phyloP scores from a whole-genome alignment of 768 basidiomycete genomes.

The Amanita exitialis region DNA sequence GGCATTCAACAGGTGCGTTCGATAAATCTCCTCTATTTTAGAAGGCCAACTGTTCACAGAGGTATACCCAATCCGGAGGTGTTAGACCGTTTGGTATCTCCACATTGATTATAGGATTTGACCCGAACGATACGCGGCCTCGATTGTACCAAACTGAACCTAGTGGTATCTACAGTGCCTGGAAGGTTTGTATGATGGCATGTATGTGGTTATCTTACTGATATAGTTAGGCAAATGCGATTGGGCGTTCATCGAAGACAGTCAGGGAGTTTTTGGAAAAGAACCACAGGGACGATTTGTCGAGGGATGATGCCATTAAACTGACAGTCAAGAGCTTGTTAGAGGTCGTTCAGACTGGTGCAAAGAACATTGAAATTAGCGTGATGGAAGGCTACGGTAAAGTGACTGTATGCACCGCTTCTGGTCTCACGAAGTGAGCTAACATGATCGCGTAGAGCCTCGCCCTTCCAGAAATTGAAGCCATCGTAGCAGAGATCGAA shows the following conservation, averaged over 20 bases:
- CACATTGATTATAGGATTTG: conserved; percentile 93
- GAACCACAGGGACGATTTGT: conserved; percentile 88
- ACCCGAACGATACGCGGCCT: conserved; percentile 82
- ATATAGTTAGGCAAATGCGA: conserved; percentile 81
- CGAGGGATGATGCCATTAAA: conserved; percentile 86
- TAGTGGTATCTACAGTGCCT: conserved; percentile 94
- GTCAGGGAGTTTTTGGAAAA: conserved; percentile 98
- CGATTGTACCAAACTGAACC: conserved; percentile 96
- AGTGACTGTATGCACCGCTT: conserved; percentile 54
- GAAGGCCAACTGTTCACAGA: conserved; percentile 29
- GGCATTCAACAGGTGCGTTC: conserved; percentile 87
- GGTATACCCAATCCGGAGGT: conserved; percentile 98
- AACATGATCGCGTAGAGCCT: conserved; percentile 49
- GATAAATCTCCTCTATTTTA: background rate
- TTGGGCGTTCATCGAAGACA: conserved; percentile 96
- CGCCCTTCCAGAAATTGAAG: conserved; percentile 80
- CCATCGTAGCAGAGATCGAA: conserved; percentile 88
- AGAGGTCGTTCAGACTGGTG: conserved; percentile 99
- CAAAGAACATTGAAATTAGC: conserved; percentile 98
- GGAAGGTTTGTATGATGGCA: conserved; percentile 63
- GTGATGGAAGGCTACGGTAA: conserved; percentile 96
- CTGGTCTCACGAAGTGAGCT: background rate
- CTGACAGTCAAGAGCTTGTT: conserved; percentile 90
- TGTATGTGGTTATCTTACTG: background rate
- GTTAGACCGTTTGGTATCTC: conserved; percentile 98